A percentile compares a stretch with the other conserved stretches of the same genome.
Evolutionary conservation across 306 rosid species (phyloP).

Genomic region (Dryas octopetala): DNA sequence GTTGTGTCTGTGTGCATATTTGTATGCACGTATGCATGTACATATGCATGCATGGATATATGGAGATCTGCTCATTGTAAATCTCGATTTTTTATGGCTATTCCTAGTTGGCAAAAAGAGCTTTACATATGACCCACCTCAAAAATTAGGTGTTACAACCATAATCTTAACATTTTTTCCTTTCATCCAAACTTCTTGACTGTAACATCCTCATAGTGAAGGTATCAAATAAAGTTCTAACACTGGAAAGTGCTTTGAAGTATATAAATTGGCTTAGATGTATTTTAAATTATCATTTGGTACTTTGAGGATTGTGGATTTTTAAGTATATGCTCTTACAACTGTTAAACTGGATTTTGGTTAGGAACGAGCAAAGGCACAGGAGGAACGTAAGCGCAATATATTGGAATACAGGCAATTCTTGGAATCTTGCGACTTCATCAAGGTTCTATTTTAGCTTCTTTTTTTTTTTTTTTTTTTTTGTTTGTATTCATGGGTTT

Average conservation of each 20-base stretch:
- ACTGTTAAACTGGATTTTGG: conserved; percentile 26
- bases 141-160: background rate
- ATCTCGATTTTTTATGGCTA: background rate
- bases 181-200: background rate
- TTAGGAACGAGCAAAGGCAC: conserved; percentile 77
- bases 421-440: conserved; percentile 89
- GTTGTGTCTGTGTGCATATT: background rate
- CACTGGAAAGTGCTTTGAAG: too few relatives aligned
- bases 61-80: background rate
- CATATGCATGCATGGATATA: background rate
- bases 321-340: conserved; percentile 20
- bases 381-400: conserved; percentile 66
- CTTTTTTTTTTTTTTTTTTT: background rate
- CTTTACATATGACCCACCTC: conserved; percentile 4
- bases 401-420: conserved; percentile 62
- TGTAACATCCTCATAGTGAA: background rate
- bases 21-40: background rate
- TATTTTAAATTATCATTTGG: background rate
- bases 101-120: background rate
- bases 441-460: conserved; percentile 53
- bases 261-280: background rate
- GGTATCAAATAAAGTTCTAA: background rate
- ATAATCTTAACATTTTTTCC: background rate
- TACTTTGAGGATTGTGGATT: conserved; percentile 13
- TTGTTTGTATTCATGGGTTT: conserved; percentile 18